phyloP scores from a whole-genome alignment of 495 filamentous ascomycete species.

The Daldinia decipiens region DNA sequence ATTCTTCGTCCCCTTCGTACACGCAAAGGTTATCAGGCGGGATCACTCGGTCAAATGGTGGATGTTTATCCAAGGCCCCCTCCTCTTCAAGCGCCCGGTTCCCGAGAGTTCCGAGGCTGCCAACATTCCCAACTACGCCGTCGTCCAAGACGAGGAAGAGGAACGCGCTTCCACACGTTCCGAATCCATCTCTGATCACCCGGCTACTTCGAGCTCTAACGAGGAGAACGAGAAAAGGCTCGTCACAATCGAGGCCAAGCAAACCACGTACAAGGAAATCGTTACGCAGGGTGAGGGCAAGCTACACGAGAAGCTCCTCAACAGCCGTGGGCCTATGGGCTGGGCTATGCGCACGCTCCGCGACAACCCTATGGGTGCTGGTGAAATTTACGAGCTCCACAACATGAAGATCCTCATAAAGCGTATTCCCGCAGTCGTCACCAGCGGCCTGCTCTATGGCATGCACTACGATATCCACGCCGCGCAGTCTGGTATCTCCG shows the following conservation, averaged over 20 bases:
- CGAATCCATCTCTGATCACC: constrained; percentile 34
- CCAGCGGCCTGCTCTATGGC: constrained; percentile 69
- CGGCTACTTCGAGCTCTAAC: constrained; percentile 7
- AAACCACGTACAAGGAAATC: constrained; percentile 66
- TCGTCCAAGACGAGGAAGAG: constrained; percentile 45
- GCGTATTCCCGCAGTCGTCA: constrained; percentile 69
- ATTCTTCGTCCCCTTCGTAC: constrained; percentile 69
- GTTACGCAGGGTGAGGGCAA: constrained; percentile 59
- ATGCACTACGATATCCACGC: constrained; percentile 78
- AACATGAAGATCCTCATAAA: constrained; percentile 68
- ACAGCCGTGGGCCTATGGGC: constrained; percentile 69
- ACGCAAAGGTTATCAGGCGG: constrained; percentile 64
- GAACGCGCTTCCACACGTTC: constrained; percentile 28
- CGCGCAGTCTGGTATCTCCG: constrained; percentile 69
- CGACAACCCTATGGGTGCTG: constrained; percentile 73
- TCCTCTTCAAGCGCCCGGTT: constrained; percentile 60
- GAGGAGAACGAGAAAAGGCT: constrained; percentile 58
- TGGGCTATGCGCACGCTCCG: constrained; percentile 78
- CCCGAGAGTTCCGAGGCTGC: constrained; percentile 55
- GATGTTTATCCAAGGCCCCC: constrained; percentile 62
- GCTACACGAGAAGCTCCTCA: constrained; percentile 64
- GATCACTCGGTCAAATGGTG: constrained; percentile 65
- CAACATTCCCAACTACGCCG: constrained; percentile 52
- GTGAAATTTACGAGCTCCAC: constrained; percentile 71
- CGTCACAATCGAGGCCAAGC: constrained; percentile 53